Evolutionary conservation across 2,329 filamentous ascomycete genomes (phyloP), one percentile per base, ranked within the genome.

Genomic region (Fusarium austroafricanum): DNA sequence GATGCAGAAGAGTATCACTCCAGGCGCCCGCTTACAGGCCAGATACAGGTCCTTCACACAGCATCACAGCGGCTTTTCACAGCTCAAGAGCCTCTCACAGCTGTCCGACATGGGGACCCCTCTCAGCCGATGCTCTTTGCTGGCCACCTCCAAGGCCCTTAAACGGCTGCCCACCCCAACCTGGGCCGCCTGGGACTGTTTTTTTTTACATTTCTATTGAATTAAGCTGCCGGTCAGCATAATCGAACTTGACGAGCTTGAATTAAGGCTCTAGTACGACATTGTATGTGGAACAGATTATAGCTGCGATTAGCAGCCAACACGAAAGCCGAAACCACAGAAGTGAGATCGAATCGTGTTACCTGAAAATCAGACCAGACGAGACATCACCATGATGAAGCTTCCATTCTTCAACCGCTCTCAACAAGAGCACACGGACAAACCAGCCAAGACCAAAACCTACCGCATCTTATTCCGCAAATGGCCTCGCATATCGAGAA

Each of bases 401-500:
- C 31, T 69, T 28, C 56, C 67, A 33, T 18, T 68, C 51, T 55
- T 69, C 49, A 62, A 57, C 31, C 54, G 52, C 50, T 57, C 52
- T 26, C 33, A 38, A 20, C 42, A 57, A 33, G 61, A 71, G 55
- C 57, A 54, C 23, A 64, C 42, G 55, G 64, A 65, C 26, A 68
- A 70, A 42, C 54, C 63, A 35, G 29, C 68, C 14, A 66, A 55
- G 35, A 28, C 56, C 11, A 64, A 64, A 57, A 75, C 68, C 45
- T 88, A 88, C 75, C 81, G 79, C 78, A 83, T 90, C 70, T 76
- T 92, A 29, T 86, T 84, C 65, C 86, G 86, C 69, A 80, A 82
- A 78, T 89, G 86, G 86, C 87, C 78, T 79, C 84, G 79, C 79
- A 35, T 70, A 14, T 60, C 77, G 31, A 86, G 77, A 78, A 84